A percentile compares a stretch with the other conserved stretches of the same genome.
These are phyloP conservation scores for Didymella glomerata DNA, from an alignment of 2,329 filamentous ascomycete species.

Conservation along the genomic window DNA sequence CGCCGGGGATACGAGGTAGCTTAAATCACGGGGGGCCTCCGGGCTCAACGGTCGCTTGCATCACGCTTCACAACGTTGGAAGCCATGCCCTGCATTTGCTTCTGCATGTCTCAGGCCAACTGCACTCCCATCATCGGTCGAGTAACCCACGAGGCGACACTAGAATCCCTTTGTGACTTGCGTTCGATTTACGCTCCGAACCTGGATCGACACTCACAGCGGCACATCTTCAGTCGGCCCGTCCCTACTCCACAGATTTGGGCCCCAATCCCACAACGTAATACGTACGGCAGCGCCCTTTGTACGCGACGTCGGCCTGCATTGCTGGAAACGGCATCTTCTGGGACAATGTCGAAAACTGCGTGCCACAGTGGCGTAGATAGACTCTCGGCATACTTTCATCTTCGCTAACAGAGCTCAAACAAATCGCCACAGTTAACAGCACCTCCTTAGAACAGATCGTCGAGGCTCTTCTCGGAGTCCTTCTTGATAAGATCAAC, in stretches of 20 bases:
- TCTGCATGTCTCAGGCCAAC: conserved; percentile 1
- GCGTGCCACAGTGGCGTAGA: conserved; percentile 51
- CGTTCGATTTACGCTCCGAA: conserved; percentile 2
- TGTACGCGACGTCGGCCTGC: conserved; percentile 8
- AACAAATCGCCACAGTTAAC: background rate
- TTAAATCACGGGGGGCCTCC: conserved; percentile 20
- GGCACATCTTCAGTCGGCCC: conserved; percentile 13
- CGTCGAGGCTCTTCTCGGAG: conserved; percentile 88
- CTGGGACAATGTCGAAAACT: conserved; percentile 37
- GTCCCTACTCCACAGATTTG: conserved; percentile 5
- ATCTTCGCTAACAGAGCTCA: background rate
- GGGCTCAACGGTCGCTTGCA: conserved; percentile 22
- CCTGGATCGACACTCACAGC: conserved; percentile 10
- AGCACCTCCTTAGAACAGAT: conserved; percentile 70
- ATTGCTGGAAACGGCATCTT: conserved; percentile 19
- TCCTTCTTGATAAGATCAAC: conserved; percentile 91
- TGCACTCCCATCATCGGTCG: background rate
- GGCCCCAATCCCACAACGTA: conserved; percentile 9
- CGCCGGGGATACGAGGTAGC: conserved; percentile 13
- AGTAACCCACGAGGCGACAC: conserved; percentile 6
- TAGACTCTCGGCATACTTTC: conserved; percentile 22
- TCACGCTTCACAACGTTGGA: conserved; percentile 12
- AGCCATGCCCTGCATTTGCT: conserved; percentile 12
- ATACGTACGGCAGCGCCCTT: conserved; percentile 26
- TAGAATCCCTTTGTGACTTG: conserved; percentile 7